Evolutionary conservation across 495 filamentous ascomycete species (phyloP), one percentile per base, ranked within the genome.

Genomic region (Hyaloscypha finlandica): DNA sequence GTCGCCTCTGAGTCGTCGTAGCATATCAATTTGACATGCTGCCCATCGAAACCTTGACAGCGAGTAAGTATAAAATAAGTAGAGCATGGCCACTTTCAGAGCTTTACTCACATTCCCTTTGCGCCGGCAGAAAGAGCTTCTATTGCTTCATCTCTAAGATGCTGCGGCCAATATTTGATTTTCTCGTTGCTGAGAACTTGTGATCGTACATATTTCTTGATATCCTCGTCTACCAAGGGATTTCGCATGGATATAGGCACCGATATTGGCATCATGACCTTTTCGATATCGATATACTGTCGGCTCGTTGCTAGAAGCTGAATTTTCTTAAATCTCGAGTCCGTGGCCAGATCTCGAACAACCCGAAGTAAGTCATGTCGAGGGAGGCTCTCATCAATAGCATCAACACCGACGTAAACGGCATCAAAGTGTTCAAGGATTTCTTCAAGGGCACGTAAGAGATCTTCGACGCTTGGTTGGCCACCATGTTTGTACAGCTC

Each of bases 291-390:
- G 8, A 25, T 31, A 30, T 83, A 77, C 20, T 75, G 71, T 31
- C 81, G 74, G 67, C 81, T 83, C 3, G 79, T 80, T 52, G 73
- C 74, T 25, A 81, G 64, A 8, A 82, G 53, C 8, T 71, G 71
- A n/a, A 84, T 64, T 25, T 77, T 78, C 3, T 60, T 29, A 58
- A 80, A 81, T 33, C 71, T 55, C 11, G 61, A 14, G 8, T 80
- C 71, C 39, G 60, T 68, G 48, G 48, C 33, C 57, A 68, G 58
- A 68, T 57, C 55, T 63, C 29, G 37, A 20, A 69, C 20, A 20
- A 65, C 55, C 16, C 48, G 52, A 2, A 69, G 42, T 8, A 61
- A 16, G 12, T 72, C 61, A 4, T 67, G n/a, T 66, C 75, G 57
- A 20, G 65, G 64, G 2, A 22, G 4, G 53, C 72, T 72, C 61